Evolutionary conservation across 306 rosid genomes (phyloP).

Genomic region (Glycine soja): DNA sequence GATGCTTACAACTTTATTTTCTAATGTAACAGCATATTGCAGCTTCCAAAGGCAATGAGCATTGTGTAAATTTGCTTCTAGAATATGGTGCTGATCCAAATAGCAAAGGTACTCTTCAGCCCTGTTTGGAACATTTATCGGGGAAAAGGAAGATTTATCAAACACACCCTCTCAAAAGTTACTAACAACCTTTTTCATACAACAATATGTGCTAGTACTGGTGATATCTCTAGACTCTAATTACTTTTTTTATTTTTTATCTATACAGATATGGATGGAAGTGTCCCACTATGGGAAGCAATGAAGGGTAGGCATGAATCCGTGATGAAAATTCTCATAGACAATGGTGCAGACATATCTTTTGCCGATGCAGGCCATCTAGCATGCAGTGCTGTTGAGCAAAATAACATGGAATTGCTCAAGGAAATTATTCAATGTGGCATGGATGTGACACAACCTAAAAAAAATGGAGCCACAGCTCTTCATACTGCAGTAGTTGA

Average conservation of each 20-base stretch:
- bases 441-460: constrained; percentile 55
- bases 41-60: constrained; percentile 62
- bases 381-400: constrained; percentile 62
- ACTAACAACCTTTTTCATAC: background rate
- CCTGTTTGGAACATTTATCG: background rate
- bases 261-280: constrained; percentile 67
- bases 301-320: constrained; percentile 54
- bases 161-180: background rate
- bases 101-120: constrained; percentile 56
- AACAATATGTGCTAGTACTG: background rate
- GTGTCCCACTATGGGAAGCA: constrained; percentile 68
- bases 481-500: constrained; percentile 68
- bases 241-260: background rate
- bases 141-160: background rate
- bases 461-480: constrained; percentile 58
- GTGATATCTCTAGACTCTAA: background rate
- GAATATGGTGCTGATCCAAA: constrained; percentile 72
- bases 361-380: constrained; percentile 45
- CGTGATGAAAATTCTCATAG: constrained; percentile 53
- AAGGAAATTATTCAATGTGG: constrained; percentile 48
- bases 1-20: constrained; percentile 19
- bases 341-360: constrained; percentile 62
- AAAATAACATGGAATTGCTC: constrained; percentile 62
- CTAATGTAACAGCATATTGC: constrained; percentile 69
- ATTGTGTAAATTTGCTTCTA: constrained; percentile 63